Conservation (phyloP, 2,329 filamentous ascomycete genomes). For the Talaromyces pinophilus region DNA sequence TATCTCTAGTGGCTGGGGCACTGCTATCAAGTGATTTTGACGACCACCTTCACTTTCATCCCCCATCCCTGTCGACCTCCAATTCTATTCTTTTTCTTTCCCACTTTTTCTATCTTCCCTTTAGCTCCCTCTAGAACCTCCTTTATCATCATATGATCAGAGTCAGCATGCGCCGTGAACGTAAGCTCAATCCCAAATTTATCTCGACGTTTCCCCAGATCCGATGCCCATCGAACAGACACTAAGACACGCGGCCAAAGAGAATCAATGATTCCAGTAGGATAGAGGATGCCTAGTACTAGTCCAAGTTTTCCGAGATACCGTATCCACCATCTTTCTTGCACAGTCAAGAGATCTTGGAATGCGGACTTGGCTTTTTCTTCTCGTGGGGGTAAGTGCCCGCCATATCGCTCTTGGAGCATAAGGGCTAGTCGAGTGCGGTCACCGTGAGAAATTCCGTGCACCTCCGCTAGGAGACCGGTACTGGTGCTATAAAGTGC, state of each 20-base stretch:
- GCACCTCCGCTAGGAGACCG: constrained; percentile 66
- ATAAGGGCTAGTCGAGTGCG: constrained; percentile 70
- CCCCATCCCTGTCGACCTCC: constrained; percentile 11
- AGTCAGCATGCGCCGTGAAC: constrained; percentile 49
- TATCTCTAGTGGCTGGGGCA: background rate
- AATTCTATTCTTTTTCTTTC: constrained; percentile 62
- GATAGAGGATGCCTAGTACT: constrained; percentile 58
- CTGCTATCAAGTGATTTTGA: constrained; percentile 9
- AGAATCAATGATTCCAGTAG: constrained; percentile 51
- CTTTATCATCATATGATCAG: constrained; percentile 43
- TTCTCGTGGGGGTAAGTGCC: constrained; percentile 61
- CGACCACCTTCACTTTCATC: constrained; percentile 10
- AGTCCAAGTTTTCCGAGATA: constrained; percentile 65
- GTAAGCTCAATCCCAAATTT: constrained; percentile 38
- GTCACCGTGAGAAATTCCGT: constrained; percentile 72
- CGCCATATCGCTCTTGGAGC: constrained; percentile 73
- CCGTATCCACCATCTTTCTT: constrained; percentile 66
- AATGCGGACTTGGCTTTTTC: constrained; percentile 57
- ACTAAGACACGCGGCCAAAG: constrained; percentile 21
- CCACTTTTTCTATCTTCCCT: constrained; percentile 54
- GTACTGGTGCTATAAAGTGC: constrained; percentile 71
- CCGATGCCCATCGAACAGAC: constrained; percentile 37
- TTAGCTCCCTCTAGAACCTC: constrained; percentile 40
- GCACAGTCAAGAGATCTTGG: constrained; percentile 54
- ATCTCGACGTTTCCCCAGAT: constrained; percentile 45